Base-by-base conservation (phyloP, 495 filamentous ascomycete genomes). In the Aspergillus bertholletiae region DNA sequence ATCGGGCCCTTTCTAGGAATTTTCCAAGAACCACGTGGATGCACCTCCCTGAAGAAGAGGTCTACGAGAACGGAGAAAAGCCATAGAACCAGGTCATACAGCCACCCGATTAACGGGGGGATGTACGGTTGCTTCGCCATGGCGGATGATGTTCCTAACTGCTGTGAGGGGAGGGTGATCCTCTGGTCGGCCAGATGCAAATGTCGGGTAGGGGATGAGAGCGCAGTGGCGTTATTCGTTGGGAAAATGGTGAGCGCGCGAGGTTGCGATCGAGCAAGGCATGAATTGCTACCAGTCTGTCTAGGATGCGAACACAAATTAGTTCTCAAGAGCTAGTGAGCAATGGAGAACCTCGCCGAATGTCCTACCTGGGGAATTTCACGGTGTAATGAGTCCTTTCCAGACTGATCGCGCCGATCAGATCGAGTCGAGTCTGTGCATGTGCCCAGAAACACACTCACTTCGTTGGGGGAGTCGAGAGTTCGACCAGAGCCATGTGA, bases 31-130 rank as follows among this genome's bases (percentile, higher is more conserved):
- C 91, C 89, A 43, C 94, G 87, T 7, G 94, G 93, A 65, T 97
- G 92, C 3, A 98, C 89, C 73, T 98, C 94, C 60, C 94, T 85
- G 78, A 98, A 98, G 83, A 98, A 98, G 51, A 96, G 82, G 66
- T 97, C 94, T 32, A 91, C 83, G 21, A 96, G 77, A 47, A 96
- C 79, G 1, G 90, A 93, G 71, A 92, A 88, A 8, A 76, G 80
- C 84, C 88, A 93, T 32, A 97, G 77, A 60, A 91, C 81, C 40
- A 85, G 71, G 75, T 96, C 90, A 66, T 96, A 96, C 53, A 87
- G 76, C 86, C 83, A 90, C 52, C 80, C 76, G 52, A 82, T 80
- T 77, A 89, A 53, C 35, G 59, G 59, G 12, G 59, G 59, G 40
- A 62, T 62, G 24, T 51, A 37, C 21, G 52, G 49, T 32, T 53